A percentile compares a stretch with the other conserved stretches of the same genome.
Conservation (phyloP, 495 filamentous ascomycete species). For the Aspergillus wentii region DNA sequence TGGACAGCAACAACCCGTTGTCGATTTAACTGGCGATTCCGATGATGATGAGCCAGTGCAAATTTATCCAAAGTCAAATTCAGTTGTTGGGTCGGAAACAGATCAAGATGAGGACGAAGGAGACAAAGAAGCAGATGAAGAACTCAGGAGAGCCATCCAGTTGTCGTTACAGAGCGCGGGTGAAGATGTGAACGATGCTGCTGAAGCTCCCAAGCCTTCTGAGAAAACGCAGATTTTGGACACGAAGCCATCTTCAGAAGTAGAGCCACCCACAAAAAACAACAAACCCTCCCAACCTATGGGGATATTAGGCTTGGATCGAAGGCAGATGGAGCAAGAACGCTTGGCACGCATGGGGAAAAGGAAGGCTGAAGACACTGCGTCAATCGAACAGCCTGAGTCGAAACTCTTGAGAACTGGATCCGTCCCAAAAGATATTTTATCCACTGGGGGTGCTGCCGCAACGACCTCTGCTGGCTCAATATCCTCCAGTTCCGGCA, state of each 20-base stretch:
- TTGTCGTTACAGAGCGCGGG: slow-evolving; percentile 37
- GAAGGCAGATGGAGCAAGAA: slow-evolving; percentile 83
- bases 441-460: no score
- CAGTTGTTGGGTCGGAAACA: slow-evolving; percentile 30
- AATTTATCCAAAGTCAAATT: slow-evolving; percentile 29
- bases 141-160: slow-evolving; percentile 47
- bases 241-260: neutral
- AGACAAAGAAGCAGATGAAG: slow-evolving; percentile 30
- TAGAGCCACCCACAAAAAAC: neutral
- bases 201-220: slow-evolving; percentile 2
- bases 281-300: slow-evolving; percentile 1
- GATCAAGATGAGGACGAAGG: slow-evolving; percentile 14
- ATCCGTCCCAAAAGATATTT: slow-evolving; percentile 1
- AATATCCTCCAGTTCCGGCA: neutral
- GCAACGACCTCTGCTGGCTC: neutral
- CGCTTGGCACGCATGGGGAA: slow-evolving; percentile 65
- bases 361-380: slow-evolving; percentile 43
- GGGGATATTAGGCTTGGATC: slow-evolving; percentile 53
- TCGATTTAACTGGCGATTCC: slow-evolving; percentile 37
- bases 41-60: slow-evolving; percentile 25
- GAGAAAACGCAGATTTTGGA: neutral
- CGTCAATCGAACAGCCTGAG: slow-evolving; percentile 10
- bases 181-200: neutral
- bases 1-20: slow-evolving; percentile 8
- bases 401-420: slow-evolving; percentile 14